Evolutionary conservation across 2,329 filamentous ascomycete genomes (phyloP).

Genomic region (Penicillium vulpinum): DNA sequence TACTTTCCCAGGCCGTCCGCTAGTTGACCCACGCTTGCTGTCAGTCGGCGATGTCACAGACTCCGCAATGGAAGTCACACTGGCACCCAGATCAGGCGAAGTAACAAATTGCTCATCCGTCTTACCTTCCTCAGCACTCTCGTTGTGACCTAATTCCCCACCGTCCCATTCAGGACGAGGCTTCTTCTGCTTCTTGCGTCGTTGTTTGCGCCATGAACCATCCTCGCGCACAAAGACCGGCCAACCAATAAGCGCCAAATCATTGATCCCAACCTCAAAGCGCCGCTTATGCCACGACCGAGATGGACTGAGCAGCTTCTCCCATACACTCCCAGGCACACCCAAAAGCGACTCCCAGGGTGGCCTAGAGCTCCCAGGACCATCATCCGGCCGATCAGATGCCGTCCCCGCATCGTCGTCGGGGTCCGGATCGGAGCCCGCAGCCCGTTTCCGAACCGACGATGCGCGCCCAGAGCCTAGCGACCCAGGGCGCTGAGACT

Average conservation of each 20-base stretch:
- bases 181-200: slow-evolving; percentile 48
- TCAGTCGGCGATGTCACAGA: slow-evolving; percentile 25
- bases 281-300: slow-evolving; percentile 75
- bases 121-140: slow-evolving; percentile 36
- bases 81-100: slow-evolving; percentile 30
- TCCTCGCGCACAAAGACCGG: slow-evolving; percentile 79
- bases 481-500: slow-evolving; percentile 35
- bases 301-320: slow-evolving; percentile 75
- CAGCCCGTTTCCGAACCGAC: slow-evolving; percentile 30
- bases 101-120: slow-evolving; percentile 31
- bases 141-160: slow-evolving; percentile 38
- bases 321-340: slow-evolving; percentile 73
- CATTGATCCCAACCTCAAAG: slow-evolving; percentile 80
- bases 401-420: slow-evolving; percentile 35
- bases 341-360: slow-evolving; percentile 66
- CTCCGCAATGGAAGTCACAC: slow-evolving; percentile 32
- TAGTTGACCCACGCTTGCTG: slow-evolving; percentile 26
- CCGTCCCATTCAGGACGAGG: slow-evolving; percentile 32
- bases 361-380: slow-evolving; percentile 25
- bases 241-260: slow-evolving; percentile 76
- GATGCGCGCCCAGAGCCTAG: slow-evolving; percentile 34
- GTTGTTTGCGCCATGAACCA: slow-evolving; percentile 72
- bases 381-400: slow-evolving; percentile 33
- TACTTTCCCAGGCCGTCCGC: slow-evolving; percentile 23
- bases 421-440: slow-evolving; percentile 33